A percentile compares a stretch with the other conserved stretches of the same genome.
Conservation (phyloP, 2,329 filamentous ascomycete species). For the Colletotrichum sp. region DNA sequence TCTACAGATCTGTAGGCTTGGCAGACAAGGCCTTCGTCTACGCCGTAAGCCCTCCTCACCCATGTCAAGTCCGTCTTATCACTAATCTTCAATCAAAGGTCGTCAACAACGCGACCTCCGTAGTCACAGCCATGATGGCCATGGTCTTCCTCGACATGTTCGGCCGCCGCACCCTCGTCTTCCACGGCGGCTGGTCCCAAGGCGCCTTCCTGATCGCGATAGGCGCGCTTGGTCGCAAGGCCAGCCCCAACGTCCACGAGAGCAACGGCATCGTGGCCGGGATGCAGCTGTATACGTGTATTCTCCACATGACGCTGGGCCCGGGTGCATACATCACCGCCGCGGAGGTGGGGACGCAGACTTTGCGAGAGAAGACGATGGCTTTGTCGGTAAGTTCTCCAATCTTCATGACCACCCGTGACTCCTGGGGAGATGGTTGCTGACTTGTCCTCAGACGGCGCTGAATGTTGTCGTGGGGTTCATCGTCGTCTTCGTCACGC, state of each 20-base stretch:
- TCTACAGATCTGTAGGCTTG: not conserved
- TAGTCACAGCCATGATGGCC: not conserved
- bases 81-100: not conserved
- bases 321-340: not conserved
- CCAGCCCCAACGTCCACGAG: not conserved
- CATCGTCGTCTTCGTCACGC: not conserved
- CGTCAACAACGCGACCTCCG: conserved; percentile 22
- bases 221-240: conserved; percentile 8
- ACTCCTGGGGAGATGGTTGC: rapidly evolving
- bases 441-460: not conserved
- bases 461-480: not conserved
- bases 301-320: not conserved
- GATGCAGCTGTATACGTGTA: not conserved
- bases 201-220: conserved; percentile 19
- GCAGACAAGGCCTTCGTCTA: not conserved
- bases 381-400: not conserved
- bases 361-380: not conserved
- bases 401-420: no score
- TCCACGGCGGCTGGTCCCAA: conserved; percentile 20
- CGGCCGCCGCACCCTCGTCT: conserved; percentile 15
- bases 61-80: not conserved
- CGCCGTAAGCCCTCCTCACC: not conserved
- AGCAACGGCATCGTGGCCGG: not conserved
- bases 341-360: not conserved
- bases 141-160: conserved; percentile 22